A percentile compares a stretch with the other conserved stretches of the same genome.
Conservation (phyloP, 2,329 filamentous ascomycete species). For the Cladophialophora bantiana region DNA sequence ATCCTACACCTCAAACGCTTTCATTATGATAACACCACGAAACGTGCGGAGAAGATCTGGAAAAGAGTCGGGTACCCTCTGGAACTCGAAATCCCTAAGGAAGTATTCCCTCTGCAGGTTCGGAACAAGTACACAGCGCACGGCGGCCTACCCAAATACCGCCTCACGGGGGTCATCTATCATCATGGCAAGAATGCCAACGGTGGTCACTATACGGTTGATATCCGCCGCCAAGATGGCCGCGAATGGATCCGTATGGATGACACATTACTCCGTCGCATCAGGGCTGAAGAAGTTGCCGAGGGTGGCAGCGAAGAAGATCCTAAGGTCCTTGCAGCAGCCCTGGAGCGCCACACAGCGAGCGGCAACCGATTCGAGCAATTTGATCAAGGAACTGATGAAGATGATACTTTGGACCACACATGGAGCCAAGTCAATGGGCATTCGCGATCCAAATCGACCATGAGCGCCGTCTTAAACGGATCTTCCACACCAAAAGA, state of each 20-base stretch:
- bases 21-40: slow-evolving; percentile 84
- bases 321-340: slow-evolving; percentile 69
- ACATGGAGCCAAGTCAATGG: slow-evolving; percentile 88
- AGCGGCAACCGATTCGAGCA: slow-evolving; percentile 76
- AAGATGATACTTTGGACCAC: slow-evolving; percentile 62
- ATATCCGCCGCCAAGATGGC: slow-evolving; percentile 92
- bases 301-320: slow-evolving; percentile 84
- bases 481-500: slow-evolving; percentile 64
- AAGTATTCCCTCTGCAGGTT: slow-evolving; percentile 81
- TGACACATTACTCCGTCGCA: slow-evolving; percentile 85
- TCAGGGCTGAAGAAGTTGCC: slow-evolving; percentile 87
- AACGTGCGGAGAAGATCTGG: slow-evolving; percentile 94
- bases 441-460: slow-evolving; percentile 73
- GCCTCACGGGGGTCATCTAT: slow-evolving; percentile 88
- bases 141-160: slow-evolving; percentile 79
- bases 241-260: slow-evolving; percentile 95
- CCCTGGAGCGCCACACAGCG: slow-evolving; percentile 68
- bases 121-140: slow-evolving; percentile 70
- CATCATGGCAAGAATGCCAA: slow-evolving; percentile 97
- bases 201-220: slow-evolving; percentile 97
- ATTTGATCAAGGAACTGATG: slow-evolving; percentile 71
- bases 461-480: slow-evolving; percentile 61
- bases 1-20: slow-evolving; percentile 97
- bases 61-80: slow-evolving; percentile 96
- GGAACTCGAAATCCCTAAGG: slow-evolving; percentile 90